phyloP scores from a whole-genome alignment of 1,284 basidiomycete genomes.

The Pyrrhoderma noxium region DNA sequence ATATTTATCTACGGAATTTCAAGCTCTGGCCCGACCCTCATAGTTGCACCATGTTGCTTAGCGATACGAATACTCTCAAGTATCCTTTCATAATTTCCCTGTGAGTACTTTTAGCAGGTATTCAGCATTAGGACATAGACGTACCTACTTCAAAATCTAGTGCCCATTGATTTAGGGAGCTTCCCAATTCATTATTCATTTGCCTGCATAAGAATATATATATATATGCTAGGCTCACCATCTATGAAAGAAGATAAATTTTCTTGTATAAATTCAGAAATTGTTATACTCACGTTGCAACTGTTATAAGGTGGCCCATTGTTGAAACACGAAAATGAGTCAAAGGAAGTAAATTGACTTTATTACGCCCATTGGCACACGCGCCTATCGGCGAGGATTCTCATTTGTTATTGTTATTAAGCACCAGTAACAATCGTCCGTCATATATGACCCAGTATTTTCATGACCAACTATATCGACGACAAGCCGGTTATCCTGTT shows the following conservation, averaged over 20 bases:
- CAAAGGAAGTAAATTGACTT: too few relatives aligned
- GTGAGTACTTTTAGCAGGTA: not conserved
- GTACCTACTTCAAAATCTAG: constrained; percentile 77
- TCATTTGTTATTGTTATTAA: too few relatives aligned
- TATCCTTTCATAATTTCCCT: constrained; percentile 92
- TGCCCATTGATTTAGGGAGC: constrained; percentile 95
- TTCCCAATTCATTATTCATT: constrained; percentile 26
- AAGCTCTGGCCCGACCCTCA: constrained; percentile 97
- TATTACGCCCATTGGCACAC: too few relatives aligned
- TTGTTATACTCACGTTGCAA: constrained; percentile 51
- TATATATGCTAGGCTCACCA: constrained; percentile 31
- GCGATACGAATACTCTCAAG: constrained; percentile 83
- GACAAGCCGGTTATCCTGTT: not conserved
- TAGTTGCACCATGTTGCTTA: constrained; percentile 80
- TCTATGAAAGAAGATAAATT: constrained; percentile 26
- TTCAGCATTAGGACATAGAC: not conserved
- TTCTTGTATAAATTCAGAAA: constrained; percentile 15
- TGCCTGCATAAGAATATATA: not conserved
- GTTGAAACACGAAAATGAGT: not conserved
- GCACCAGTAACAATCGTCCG: too few relatives aligned
- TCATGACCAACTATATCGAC: not conserved
- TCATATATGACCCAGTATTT: not conserved
- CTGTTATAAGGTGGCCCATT: constrained; percentile 79
- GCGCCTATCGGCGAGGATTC: too few relatives aligned
- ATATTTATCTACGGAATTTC: constrained; percentile 77